Evolutionary conservation across 1,284 basidiomycete genomes (phyloP).

Genomic region (Serendipita sp.): DNA sequence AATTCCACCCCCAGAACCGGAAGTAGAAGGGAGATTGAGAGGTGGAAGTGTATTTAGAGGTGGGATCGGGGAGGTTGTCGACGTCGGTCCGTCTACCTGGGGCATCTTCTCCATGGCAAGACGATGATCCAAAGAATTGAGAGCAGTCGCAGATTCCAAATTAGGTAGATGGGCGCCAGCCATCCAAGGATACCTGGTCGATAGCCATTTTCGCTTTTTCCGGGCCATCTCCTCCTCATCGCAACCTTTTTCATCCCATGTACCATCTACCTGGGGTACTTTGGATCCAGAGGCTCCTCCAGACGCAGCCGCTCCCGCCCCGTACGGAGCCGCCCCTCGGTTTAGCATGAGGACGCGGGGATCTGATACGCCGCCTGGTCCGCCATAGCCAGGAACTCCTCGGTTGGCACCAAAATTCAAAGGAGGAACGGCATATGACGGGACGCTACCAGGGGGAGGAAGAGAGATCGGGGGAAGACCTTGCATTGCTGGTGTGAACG

Average conservation of each 20-base stretch:
- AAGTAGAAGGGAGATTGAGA: neutral
- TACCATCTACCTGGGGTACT: conserved; percentile 11
- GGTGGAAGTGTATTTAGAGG: conserved; percentile 5
- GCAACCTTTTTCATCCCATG: conserved; percentile 8
- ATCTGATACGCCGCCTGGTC: neutral
- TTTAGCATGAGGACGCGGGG: neutral
- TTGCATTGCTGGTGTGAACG: conserved; percentile 8
- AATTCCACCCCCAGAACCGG: neutral
- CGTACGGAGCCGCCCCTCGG: neutral
- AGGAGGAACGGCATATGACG: conserved; percentile 5
- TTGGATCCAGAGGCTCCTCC: neutral
- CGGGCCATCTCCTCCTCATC: neutral
- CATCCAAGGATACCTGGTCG: conserved; percentile 2
- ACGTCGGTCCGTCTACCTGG: conserved; percentile 46
- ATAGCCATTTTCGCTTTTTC: neutral
- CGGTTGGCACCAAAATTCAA: neutral
- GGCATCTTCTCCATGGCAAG: conserved; percentile 34
- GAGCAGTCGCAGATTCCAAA: neutral
- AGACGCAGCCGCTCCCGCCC: neutral
- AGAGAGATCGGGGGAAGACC: conserved; percentile 9
- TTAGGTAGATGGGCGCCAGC: conserved; percentile 4
- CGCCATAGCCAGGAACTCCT: neutral
- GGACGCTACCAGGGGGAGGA: conserved; percentile 6
- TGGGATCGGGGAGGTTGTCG: conserved; percentile 29
- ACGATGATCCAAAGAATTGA: neutral